A percentile compares a stretch with the other conserved stretches of the same genome.
phyloP scores from a whole-genome alignment of 2,329 filamentous ascomycete genomes.

The Grosmannia penicillata region DNA sequence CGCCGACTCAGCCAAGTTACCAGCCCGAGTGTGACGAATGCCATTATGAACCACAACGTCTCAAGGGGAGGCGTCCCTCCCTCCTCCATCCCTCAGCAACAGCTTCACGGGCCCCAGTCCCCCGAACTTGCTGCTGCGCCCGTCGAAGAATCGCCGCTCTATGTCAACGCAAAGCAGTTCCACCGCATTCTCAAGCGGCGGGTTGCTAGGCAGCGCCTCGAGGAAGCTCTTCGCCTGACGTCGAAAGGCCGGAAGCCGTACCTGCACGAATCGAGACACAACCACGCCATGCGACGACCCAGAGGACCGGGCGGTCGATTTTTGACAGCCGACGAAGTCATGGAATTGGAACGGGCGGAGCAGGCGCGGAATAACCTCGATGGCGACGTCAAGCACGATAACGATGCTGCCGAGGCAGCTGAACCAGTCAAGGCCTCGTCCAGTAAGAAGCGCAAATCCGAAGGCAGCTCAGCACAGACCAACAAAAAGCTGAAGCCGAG shows the following conservation, averaged over 20 bases:
- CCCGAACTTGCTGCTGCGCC: slow-evolving; percentile 61
- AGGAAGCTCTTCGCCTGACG: slow-evolving; percentile 81
- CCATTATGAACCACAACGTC: slow-evolving; percentile 57
- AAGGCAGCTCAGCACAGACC: slow-evolving; percentile 28
- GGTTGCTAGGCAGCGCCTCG: slow-evolving; percentile 82
- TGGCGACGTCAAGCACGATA: slow-evolving; percentile 23
- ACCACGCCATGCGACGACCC: slow-evolving; percentile 92
- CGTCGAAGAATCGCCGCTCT: slow-evolving; percentile 83
- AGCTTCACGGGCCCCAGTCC: slow-evolving; percentile 56
- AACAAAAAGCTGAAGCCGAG: slow-evolving; percentile 37
- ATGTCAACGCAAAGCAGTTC: slow-evolving; percentile 98
- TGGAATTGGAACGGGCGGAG: slow-evolving; percentile 63
- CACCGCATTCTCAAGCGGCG: slow-evolving; percentile 91
- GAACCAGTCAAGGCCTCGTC: slow-evolving; percentile 13
- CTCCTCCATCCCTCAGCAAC: slow-evolving; percentile 45
- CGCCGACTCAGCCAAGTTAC: slow-evolving; percentile 63
- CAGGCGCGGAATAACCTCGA: slow-evolving; percentile 21
- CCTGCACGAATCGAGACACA: slow-evolving; percentile 91
- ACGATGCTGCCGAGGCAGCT: slow-evolving; percentile 12
- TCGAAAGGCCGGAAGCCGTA: slow-evolving; percentile 96
- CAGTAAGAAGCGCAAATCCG: slow-evolving; percentile 47
- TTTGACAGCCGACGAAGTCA: slow-evolving; percentile 90
- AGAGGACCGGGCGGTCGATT: slow-evolving; percentile 90
- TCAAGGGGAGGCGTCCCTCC: slow-evolving; percentile 39
- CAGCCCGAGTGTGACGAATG: slow-evolving; percentile 59